phyloP scores from a whole-genome alignment of 148 eudicot species.

The Vaccinium vitisidaea region DNA sequence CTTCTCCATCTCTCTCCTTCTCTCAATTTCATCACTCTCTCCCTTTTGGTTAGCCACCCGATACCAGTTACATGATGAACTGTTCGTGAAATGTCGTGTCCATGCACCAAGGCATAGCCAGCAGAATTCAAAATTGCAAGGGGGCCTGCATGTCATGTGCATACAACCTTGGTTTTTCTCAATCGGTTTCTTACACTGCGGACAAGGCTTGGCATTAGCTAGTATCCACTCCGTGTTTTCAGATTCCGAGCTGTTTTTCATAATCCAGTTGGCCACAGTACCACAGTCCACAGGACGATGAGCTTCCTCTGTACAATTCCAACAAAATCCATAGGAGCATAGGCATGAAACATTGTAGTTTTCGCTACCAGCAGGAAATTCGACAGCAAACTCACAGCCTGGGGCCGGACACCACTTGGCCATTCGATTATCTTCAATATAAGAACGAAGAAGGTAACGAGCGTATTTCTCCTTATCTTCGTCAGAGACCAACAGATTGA shows the following conservation, averaged over 20 bases:
- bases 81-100: conserved; percentile 14
- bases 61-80: conserved; percentile 64
- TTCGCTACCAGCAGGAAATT: conserved; percentile 44
- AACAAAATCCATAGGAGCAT: conserved; percentile 58
- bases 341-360: conserved; percentile 51
- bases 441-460: conserved; percentile 41
- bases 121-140: conserved; percentile 45
- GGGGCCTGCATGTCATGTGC: conserved; percentile 39
- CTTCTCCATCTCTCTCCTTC: conserved; percentile 48
- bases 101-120: conserved; percentile 64
- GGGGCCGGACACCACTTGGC: conserved; percentile 80
- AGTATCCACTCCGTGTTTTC: conserved; percentile 60
- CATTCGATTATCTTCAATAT: conserved; percentile 45
- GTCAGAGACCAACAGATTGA: conserved; percentile 32
- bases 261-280: conserved; percentile 51
- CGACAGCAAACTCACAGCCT: conserved; percentile 61
- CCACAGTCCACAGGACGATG: conserved; percentile 74
- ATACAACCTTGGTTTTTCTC: conserved; percentile 37
- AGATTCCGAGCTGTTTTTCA: conserved; percentile 43
- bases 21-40: conserved; percentile 44
- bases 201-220: conserved; percentile 57
- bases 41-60: conserved; percentile 53
- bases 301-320: conserved; percentile 65
- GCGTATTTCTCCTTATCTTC: conserved; percentile 28
- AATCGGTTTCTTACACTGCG: conserved; percentile 38